Percentiles rank a stretch among this genome's conserved stretches.
phyloP scores from a whole-genome alignment of 768 basidiomycete species.

The Mycena rosella region DNA sequence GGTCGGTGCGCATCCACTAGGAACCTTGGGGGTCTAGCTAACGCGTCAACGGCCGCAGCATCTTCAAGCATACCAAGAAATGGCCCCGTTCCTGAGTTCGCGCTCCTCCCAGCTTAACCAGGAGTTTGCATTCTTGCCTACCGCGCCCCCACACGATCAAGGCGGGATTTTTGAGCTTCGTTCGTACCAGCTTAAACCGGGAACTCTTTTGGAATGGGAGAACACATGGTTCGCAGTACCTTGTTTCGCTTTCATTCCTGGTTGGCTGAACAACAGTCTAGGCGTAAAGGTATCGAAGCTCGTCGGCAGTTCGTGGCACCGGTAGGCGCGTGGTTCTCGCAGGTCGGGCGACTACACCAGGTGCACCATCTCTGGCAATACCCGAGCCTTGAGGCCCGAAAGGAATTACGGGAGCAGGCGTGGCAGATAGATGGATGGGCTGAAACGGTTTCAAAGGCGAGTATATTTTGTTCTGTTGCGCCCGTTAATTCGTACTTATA shows the following conservation, averaged over 20 bases:
- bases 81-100: constrained; percentile 82
- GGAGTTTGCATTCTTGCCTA: constrained; percentile 97
- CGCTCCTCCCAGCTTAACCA: constrained; percentile 86
- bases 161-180: constrained; percentile 97
- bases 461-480: constrained; percentile 31
- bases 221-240: constrained; percentile 75
- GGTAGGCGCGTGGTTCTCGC: constrained; percentile 78
- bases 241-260: not conserved
- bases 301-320: constrained; percentile 88
- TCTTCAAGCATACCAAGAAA: constrained; percentile 71
- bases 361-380: constrained; percentile 99
- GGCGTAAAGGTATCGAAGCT: constrained; percentile 96
- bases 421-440: constrained; percentile 98
- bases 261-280: constrained; percentile 43
- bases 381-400: constrained; percentile 82
- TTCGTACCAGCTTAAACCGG: constrained; percentile 89
- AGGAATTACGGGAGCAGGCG: constrained; percentile 87
- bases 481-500: constrained; percentile 27
- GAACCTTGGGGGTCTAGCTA: constrained; percentile 4
- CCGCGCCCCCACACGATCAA: constrained; percentile 85
- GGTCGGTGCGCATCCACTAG: constrained; percentile 56
- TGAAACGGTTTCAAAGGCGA: constrained; percentile 91
- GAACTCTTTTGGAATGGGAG: constrained; percentile 96
- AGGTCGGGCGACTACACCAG: constrained; percentile 84
- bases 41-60: constrained; percentile 63